phyloP scores from a whole-genome alignment of 23 red algal species.

The Agarophyton chilense region DNA sequence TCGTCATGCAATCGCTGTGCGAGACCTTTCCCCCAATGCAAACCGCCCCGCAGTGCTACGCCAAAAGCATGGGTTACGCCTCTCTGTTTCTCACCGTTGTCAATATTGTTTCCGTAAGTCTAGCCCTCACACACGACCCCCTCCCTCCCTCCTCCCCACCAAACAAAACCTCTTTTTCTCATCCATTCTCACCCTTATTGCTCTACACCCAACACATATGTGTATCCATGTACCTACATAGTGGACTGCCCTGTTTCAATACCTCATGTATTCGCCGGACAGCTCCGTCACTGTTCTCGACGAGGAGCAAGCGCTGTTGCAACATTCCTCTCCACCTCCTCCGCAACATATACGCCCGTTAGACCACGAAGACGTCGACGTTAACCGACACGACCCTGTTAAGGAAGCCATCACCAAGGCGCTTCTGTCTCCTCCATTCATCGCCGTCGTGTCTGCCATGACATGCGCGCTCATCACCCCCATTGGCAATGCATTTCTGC shows the following conservation, averaged over 20 bases:
- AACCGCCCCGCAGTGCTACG: neutral
- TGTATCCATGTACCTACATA: neutral
- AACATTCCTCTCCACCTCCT: neutral
- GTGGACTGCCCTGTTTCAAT: constrained; percentile 55
- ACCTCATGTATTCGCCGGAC: constrained; percentile 35
- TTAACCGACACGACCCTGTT: neutral
- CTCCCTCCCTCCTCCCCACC: neutral
- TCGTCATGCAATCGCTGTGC: constrained; percentile 57
- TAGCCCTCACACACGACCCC: neutral
- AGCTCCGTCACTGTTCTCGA: constrained; percentile 18
- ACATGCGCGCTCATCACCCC: neutral
- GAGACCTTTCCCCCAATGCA: constrained; percentile 16
- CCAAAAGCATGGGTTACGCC: constrained; percentile 45
- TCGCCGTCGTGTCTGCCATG: constrained; percentile 36
- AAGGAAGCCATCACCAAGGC: constrained; percentile 28
- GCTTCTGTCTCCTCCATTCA: constrained; percentile 41
- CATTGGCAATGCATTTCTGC: constrained; percentile 12
- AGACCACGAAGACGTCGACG: constrained; percentile 17
- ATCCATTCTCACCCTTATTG: neutral
- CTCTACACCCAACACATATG: too few species aligned
- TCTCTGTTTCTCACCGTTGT: constrained; percentile 56
- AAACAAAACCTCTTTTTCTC: neutral
- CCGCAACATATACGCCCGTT: neutral
- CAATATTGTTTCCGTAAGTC: constrained; percentile 48
- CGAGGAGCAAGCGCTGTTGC: constrained; percentile 4